Conservation (phyloP, 169 alveolate species). For the Amoebophrya sp. region DNA sequence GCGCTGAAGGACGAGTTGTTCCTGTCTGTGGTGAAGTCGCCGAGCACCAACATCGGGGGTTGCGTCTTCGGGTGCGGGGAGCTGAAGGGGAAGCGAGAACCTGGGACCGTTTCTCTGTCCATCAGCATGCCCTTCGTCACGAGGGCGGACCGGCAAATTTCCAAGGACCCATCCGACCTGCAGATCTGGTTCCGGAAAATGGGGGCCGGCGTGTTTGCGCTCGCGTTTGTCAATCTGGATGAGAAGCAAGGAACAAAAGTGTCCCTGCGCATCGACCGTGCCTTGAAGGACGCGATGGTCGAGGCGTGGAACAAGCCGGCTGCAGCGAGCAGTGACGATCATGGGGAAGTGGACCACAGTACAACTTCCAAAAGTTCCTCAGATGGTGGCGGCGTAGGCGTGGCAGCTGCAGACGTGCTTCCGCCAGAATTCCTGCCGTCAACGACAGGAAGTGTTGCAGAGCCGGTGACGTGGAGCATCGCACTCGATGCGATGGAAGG, state of each 20-base stretch:
- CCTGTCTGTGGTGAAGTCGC: neutral
- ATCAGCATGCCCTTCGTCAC: neutral
- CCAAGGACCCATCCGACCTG: neutral
- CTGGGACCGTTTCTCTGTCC: too few species aligned
- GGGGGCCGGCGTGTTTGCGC: neutral
- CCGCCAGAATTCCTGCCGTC: neutral
- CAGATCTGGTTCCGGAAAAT: neutral
- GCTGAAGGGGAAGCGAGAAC: neutral
- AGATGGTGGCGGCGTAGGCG: neutral
- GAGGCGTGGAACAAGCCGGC: neutral
- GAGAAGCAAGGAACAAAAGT: neutral
- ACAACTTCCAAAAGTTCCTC: too few species aligned
- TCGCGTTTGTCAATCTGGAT: neutral
- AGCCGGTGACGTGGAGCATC: neutral
- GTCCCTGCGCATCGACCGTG: neutral
- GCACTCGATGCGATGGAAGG: neutral
- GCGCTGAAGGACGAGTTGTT: neutral
- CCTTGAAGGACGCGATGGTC: neutral
- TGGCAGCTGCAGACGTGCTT: neutral
- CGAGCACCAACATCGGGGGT: neutral
- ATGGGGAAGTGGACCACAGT: too few species aligned
- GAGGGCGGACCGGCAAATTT: neutral
- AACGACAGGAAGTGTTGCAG: neutral
- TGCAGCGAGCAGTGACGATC: slow-evolving; percentile 14
- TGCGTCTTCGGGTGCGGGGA: neutral